phyloP scores from a whole-genome alignment of 2,329 filamentous ascomycete genomes.

The Ophiocordyceps camponoti-rufipedis region DNA sequence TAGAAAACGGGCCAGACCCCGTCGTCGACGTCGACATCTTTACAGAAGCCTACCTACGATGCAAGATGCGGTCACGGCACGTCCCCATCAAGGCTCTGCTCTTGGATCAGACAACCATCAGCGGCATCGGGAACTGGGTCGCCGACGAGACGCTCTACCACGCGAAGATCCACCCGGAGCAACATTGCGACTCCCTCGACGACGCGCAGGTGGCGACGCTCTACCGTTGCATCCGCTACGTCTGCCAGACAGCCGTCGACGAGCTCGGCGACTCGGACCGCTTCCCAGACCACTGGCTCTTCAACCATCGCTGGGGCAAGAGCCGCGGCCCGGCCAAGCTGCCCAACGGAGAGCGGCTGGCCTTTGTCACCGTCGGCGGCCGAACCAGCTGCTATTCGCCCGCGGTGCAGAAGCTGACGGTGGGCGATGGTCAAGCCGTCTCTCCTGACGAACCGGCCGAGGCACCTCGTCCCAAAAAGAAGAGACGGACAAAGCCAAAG shows the following conservation, averaged over 20 bases:
- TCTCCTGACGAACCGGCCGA: slow-evolving; percentile 8
- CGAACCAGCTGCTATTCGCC: slow-evolving; percentile 83
- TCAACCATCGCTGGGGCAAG: slow-evolving; percentile 79
- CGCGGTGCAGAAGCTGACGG: slow-evolving; percentile 64
- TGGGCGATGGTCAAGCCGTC: slow-evolving; percentile 20
- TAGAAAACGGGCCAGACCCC: slow-evolving; percentile 87
- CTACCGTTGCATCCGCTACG: slow-evolving; percentile 54
- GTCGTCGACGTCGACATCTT: slow-evolving; percentile 64
- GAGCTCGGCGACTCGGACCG: slow-evolving; percentile 63
- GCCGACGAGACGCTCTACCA: slow-evolving; percentile 88
- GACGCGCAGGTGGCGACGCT: slow-evolving; percentile 54
- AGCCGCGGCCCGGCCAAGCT: slow-evolving; percentile 51
- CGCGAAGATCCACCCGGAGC: slow-evolving; percentile 75
- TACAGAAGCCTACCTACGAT: slow-evolving; percentile 56
- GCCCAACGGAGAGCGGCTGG: slow-evolving; percentile 71
- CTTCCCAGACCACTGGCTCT: slow-evolving; percentile 79
- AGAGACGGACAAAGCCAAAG: slow-evolving; percentile 4
- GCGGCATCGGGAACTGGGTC: slow-evolving; percentile 94
- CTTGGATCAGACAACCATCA: slow-evolving; percentile 74
- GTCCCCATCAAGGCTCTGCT: slow-evolving; percentile 82
- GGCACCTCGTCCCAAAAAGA: slow-evolving; percentile 11
- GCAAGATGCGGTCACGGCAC: slow-evolving; percentile 54
- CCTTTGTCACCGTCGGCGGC: slow-evolving; percentile 76
- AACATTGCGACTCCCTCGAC: slow-evolving; percentile 70
- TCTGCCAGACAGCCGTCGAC: slow-evolving; percentile 66